Base-by-base conservation (phyloP, 441 rosid genomes). In the Adansonia rubrostipa region DNA sequence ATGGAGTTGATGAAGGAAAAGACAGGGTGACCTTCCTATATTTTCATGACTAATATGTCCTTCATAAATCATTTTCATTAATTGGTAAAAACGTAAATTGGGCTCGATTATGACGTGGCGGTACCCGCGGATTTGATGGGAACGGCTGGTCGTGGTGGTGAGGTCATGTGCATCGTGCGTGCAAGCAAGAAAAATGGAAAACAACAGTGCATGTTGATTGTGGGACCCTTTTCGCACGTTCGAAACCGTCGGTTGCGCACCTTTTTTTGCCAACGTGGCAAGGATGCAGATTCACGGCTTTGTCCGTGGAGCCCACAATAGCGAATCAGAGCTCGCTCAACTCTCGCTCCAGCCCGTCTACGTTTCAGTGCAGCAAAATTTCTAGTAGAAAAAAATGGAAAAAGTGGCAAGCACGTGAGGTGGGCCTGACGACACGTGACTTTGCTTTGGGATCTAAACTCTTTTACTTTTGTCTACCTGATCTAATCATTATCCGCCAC, bases 111-210 rank as follows among this genome's bases (percentile, higher is more conserved):
- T 50, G 79, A 80, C 81, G 83, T 82, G 83, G 85, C 82, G 44
- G 15, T 11, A 33, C 9, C 45, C 67, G 45, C 67, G 67, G 44
- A 33, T 28, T 28, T 2, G 5, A 24, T 42, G 67, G 67, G 17
- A 14, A 62, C 5, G 4, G 67, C 44, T 42, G 66, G 4, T 62
- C 19, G 67, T 15, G 79, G 22, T 47, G 65, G 9, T 0, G 75
- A 56, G 44, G 53, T 86, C 93, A 93, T 89, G 87, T 87, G 93
- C 94, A 70, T 71, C 86, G 87, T 82, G 89, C 88, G 91, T 87
- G 94, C 87, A 86, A 79, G 88, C 81, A 84, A 86, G 85, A 80
- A 73, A 80, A 81, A 10, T 3, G 20, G 56, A 76, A 3, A 60
- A 78, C 81, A 79, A 63, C 4, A 40, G 64, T 75, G 86, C 90